These are phyloP conservation scores for Colletotrichum orbiculare DNA, from an alignment of 2,329 filamentous ascomycete species.

Conservation along the genomic window DNA sequence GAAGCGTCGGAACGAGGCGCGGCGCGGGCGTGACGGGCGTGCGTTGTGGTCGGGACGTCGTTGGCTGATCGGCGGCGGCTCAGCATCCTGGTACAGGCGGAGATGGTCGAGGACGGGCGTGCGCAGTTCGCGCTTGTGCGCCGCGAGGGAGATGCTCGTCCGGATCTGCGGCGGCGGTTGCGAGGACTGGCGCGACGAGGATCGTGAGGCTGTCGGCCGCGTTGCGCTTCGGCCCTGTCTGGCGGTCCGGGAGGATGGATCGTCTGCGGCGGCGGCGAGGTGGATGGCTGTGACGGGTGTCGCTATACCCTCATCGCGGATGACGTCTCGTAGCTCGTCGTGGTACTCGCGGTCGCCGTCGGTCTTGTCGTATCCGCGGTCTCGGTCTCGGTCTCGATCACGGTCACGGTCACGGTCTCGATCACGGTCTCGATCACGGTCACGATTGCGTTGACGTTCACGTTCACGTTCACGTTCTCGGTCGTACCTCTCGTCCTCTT, in stretches of 20 bases:
- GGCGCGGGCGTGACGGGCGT: not conserved
- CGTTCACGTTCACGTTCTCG: not conserved
- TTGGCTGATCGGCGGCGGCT: conserved; percentile 26
- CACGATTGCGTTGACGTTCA: no score
- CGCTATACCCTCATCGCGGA: conserved; percentile 1
- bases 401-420: no score
- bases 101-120: conserved; percentile 27
- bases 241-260: not conserved
- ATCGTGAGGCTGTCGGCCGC: conserved; percentile 1
- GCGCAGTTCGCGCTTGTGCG: conserved; percentile 23
- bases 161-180: conserved; percentile 14
- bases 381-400: no score
- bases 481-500: conserved; percentile 10
- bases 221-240: not conserved
- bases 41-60: conserved; percentile 14
- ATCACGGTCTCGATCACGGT: no score
- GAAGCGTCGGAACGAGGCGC: not conserved
- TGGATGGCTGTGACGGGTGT: conserved; percentile 15
- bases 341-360: not conserved
- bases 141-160: not conserved
- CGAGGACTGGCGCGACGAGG: conserved; percentile 19
- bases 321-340: conserved; percentile 3
- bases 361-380: no score
- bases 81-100: conserved; percentile 27
- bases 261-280: not conserved